These are phyloP conservation scores for Parathielavia appendiculata DNA, from an alignment of 495 filamentous ascomycete genomes.

Conservation along the genomic window DNA sequence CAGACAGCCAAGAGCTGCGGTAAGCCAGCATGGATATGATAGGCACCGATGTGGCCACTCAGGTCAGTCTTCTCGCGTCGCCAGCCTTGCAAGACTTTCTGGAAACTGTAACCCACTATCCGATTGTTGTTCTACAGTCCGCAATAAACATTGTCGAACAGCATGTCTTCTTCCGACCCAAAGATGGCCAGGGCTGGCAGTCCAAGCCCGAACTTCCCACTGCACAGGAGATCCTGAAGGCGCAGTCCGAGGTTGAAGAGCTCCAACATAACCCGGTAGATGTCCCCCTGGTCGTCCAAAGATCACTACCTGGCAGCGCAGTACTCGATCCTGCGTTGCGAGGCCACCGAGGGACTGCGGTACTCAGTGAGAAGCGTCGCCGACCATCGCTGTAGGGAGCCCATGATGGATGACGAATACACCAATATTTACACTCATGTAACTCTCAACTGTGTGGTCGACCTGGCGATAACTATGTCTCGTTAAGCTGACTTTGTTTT, in stretches of 20 bases:
- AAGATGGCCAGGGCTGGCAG: constrained; percentile 35
- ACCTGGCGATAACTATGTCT: too few relatives aligned
- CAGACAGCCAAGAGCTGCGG: not conserved
- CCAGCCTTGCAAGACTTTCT: too few relatives aligned
- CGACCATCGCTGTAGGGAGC: constrained; percentile 37
- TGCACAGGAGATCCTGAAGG: constrained; percentile 34
- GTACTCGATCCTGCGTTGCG: constrained; percentile 62
- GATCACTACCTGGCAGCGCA: constrained; percentile 56
- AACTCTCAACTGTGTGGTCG: constrained; percentile 17
- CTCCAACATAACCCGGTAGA: constrained; percentile 36
- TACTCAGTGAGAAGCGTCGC: constrained; percentile 45
- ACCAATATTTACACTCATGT: constrained; percentile 74
- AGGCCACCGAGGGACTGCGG: constrained; percentile 55
- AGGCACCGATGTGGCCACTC: not conserved
- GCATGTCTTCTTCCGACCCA: constrained; percentile 26
- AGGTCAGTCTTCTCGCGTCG: constrained; percentile 4
- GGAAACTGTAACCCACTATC: not conserved
- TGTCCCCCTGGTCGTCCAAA: constrained; percentile 40
- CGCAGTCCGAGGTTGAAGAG: constrained; percentile 31
- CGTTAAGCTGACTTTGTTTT: not conserved
- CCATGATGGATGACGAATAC: constrained; percentile 50
- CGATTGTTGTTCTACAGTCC: constrained; percentile 12
- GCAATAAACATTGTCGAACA: constrained; percentile 27
- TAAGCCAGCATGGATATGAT: constrained; percentile 1
- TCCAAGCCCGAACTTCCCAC: constrained; percentile 43